Evolutionary conservation across 2,329 filamentous ascomycete genomes (phyloP).

Genomic region (Calonectria leucothoes): DNA sequence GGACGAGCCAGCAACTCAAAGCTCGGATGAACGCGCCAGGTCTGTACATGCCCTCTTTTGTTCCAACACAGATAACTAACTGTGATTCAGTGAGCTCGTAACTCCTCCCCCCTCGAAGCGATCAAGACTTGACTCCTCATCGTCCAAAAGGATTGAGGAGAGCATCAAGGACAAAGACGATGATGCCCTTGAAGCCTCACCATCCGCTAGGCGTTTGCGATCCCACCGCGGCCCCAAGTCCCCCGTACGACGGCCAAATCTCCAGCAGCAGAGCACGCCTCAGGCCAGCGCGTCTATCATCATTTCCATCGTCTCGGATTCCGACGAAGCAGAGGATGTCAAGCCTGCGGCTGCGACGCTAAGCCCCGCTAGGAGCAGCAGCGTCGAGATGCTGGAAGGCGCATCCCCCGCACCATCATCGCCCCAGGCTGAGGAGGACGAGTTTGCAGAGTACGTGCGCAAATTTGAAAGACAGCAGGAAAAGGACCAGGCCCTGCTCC

Average conservation of each 20-base stretch:
- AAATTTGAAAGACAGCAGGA: slow-evolving; percentile 51
- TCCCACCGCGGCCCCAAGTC: slow-evolving; percentile 18
- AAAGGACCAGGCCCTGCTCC: slow-evolving; percentile 38
- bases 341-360: background rate
- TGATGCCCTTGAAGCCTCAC: slow-evolving; percentile 33
- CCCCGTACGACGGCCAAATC: slow-evolving; percentile 8
- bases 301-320: slow-evolving; percentile 49
- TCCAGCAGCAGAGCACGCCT: slow-evolving; percentile 10
- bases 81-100: slow-evolving; percentile 44
- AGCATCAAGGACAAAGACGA: slow-evolving; percentile 28
- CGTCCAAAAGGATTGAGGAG: slow-evolving; percentile 29
- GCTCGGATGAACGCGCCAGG: slow-evolving; percentile 32
- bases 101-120: slow-evolving; percentile 55
- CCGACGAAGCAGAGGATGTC: slow-evolving; percentile 31
- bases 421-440: slow-evolving; percentile 48
- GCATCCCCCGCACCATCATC: slow-evolving; percentile 17
- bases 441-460: slow-evolving; percentile 59
- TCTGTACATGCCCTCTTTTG: slow-evolving; percentile 21
- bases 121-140: slow-evolving; percentile 41
- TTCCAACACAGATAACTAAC: slow-evolving; percentile 25
- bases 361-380: slow-evolving; percentile 20
- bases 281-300: slow-evolving; percentile 26
- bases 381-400: slow-evolving; percentile 24
- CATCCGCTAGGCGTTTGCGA: slow-evolving; percentile 33
- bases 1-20: slow-evolving; percentile 27